Percentiles rank a stretch among this genome's conserved stretches.
phyloP scores from a whole-genome alignment of 495 filamentous ascomycete genomes.

The Annulohypoxylon nitens region DNA sequence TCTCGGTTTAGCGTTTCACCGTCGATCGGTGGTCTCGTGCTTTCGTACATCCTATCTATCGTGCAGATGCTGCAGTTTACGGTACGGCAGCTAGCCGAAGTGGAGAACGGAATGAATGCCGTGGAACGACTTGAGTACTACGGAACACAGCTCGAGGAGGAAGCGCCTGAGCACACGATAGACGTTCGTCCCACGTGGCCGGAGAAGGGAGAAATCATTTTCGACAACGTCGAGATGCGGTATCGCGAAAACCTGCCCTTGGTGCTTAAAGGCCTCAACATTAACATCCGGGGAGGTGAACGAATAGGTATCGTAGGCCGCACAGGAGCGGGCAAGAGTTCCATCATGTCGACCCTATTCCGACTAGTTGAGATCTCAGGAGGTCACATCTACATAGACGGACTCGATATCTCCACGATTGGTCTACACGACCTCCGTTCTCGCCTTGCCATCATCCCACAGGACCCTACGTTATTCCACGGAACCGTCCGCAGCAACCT shows the following conservation, averaged over 20 bases:
- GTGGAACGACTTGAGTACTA: constrained; percentile 96
- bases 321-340: constrained; percentile 94
- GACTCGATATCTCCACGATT: constrained; percentile 85
- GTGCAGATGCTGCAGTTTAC: constrained; percentile 98
- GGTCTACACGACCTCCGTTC: constrained; percentile 89
- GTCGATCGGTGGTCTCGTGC: constrained; percentile 85
- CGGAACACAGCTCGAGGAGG: constrained; percentile 86
- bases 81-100: constrained; percentile 92
- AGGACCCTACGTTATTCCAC: constrained; percentile 94
- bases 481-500: constrained; percentile 92
- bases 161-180: constrained; percentile 81
- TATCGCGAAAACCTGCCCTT: constrained; percentile 87
- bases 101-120: constrained; percentile 97
- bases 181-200: constrained; percentile 82
- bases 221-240: constrained; percentile 89
- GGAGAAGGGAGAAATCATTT: constrained; percentile 84
- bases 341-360: constrained; percentile 94
- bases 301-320: constrained; percentile 94
- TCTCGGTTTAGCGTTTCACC: constrained; percentile 90
- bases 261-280: constrained; percentile 80
- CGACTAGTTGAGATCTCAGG: constrained; percentile 86
- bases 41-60: constrained; percentile 92
- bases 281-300: constrained; percentile 86
- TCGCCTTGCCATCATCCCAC: constrained; percentile 92
- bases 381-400: constrained; percentile 91